Base-by-base conservation (phyloP, 106 monocot genomes). In the Ottelia alismoides region DNA sequence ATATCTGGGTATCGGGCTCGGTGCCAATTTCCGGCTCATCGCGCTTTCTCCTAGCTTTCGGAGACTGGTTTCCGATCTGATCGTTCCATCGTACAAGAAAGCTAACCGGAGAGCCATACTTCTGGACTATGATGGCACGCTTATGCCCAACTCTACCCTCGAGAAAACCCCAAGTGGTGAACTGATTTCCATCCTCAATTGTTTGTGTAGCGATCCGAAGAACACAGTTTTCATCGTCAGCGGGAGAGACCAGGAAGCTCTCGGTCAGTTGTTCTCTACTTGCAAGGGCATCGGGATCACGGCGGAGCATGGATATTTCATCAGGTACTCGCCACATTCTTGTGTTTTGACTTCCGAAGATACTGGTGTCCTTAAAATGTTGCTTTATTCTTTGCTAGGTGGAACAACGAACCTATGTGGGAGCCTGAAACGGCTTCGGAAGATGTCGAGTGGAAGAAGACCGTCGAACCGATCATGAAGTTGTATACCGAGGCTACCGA, bases 151-250 rank as follows among this genome's bases (percentile, higher is more conserved):
- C 30, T 19, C 30, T 20, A 30, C 56, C 30, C 28, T 56, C 14
- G 31, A 56, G 11, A 56, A 56, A 20, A 30, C 56, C 1, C 56
- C 56, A 2, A 3, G 18, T 2, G 56, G 31, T 2, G 56, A 56
- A 9, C 30, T 56, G 4, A 29, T 56, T 0, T 16, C 18, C 25
- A 56, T 31, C 6, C 28, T 56, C 17, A 56, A 31, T 17, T 1
- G 30, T 9, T 30, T 56, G 11, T 2, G 30, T n/a, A 56, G 4
- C 9, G 56, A 56, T 28, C 12, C 11, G 29, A 56, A 30, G 30
- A 56, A 56, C 29, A 30, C 31, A 4, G 12, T 56, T n/a, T 56
- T 56, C 30, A 56, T 56, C 30, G 56, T 56, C n/a, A 56, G 56
- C 29, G 56, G 56, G 16, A 56, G 56, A 10, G 30, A 30, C 20